phyloP scores from a whole-genome alignment of 148 eudicot species.

The Simmondsia chinensis region DNA sequence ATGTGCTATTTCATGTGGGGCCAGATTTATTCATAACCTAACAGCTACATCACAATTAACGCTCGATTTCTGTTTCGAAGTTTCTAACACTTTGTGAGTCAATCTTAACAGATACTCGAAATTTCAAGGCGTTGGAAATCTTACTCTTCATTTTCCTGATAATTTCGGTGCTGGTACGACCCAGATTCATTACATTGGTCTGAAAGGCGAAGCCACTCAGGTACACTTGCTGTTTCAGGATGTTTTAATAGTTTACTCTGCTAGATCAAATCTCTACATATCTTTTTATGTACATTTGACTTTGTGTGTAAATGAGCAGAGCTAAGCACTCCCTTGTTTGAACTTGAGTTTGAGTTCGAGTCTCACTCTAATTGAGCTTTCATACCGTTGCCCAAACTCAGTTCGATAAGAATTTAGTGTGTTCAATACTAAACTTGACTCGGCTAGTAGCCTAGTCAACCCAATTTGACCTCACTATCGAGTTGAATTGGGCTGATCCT shows the following conservation, averaged over 20 bases:
- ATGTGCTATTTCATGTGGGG: not conserved
- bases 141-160: conserved; percentile 92
- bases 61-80: not conserved
- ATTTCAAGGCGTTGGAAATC: conserved; percentile 89
- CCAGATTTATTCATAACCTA: not conserved
- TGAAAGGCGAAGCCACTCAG: conserved; percentile 98
- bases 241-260: not conserved
- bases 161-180: conserved; percentile 86
- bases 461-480: no score
- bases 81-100: conserved; percentile 3
- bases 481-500: no score
- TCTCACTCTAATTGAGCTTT: no score
- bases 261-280: no score
- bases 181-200: conserved; percentile 89
- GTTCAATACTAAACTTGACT: no score
- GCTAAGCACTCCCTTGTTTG: no score
- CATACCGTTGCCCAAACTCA: no score
- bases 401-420: no score
- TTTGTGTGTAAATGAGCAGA: no score
- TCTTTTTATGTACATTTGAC: no score
- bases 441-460: no score
- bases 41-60: not conserved
- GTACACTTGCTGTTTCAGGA: conserved; percentile 19
- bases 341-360: no score
- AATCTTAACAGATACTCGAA: conserved; percentile 62